Conservation (phyloP, 164 flowering plant genomes). For the Annona squamosa region DNA sequence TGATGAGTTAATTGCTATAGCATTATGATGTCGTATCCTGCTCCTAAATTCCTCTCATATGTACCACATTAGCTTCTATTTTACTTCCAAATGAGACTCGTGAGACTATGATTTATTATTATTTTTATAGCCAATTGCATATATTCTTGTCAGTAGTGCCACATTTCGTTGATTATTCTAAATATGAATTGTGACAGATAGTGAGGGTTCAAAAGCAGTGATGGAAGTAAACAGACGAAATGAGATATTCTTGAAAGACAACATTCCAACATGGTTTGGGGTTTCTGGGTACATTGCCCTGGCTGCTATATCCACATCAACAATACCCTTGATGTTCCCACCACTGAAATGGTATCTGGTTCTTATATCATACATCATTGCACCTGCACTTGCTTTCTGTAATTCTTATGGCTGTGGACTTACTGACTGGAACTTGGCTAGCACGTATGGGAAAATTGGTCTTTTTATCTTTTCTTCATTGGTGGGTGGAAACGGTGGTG, state of each 20-base stretch:
- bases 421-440: slow-evolving; percentile 86
- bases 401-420: slow-evolving; percentile 96
- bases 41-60: too few species aligned
- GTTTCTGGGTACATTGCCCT: slow-evolving; percentile 77
- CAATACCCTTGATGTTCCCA: slow-evolving; percentile 78
- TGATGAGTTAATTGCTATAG: background rate
- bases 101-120: too few species aligned
- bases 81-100: too few species aligned
- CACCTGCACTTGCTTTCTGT: slow-evolving; percentile 97
- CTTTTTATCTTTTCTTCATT: slow-evolving; percentile 76
- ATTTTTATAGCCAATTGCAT: background rate
- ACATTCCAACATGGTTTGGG: slow-evolving; percentile 80
- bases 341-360: slow-evolving; percentile 89
- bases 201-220: slow-evolving; percentile 39
- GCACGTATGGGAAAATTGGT: slow-evolving; percentile 90
- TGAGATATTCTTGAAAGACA: slow-evolving; percentile 63
- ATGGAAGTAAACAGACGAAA: slow-evolving; percentile 58
- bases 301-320: slow-evolving; percentile 79
- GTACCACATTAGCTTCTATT: too few species aligned
- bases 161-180: slow-evolving; percentile 2
- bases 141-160: background rate
- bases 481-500: slow-evolving; percentile 82
- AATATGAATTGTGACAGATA: slow-evolving; percentile 27
- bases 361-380: slow-evolving; percentile 64
- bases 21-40: too few species aligned